Evolutionary conservation across 768 basidiomycete genomes (phyloP).

Genomic region (Ephemerocybe angulata): DNA sequence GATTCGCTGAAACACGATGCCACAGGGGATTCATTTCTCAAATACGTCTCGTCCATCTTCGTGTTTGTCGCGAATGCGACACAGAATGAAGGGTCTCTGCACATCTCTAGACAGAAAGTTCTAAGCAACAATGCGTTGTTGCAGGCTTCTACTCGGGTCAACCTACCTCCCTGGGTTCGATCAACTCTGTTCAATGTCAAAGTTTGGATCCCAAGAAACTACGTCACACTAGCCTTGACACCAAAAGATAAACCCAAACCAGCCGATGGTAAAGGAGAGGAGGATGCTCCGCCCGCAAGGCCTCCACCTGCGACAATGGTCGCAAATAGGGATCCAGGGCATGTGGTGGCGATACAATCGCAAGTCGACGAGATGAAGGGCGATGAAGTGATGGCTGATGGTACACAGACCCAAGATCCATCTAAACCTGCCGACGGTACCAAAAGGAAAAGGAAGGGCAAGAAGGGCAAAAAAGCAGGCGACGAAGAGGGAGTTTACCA

Average conservation of each 20-base stretch:
- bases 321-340: background rate
- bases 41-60: constrained; percentile 71
- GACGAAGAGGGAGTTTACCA: constrained; percentile 28
- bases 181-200: constrained; percentile 66
- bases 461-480: constrained; percentile 29
- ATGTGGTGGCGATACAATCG: background rate
- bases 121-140: constrained; percentile 73
- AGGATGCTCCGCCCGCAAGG: background rate
- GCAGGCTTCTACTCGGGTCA: constrained; percentile 48
- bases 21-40: constrained; percentile 78
- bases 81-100: constrained; percentile 63
- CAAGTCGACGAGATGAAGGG: constrained; percentile 3
- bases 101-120: constrained; percentile 60
- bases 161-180: constrained; percentile 72
- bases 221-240: constrained; percentile 1
- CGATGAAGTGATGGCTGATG: background rate
- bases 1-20: constrained; percentile 5
- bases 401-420: background rate
- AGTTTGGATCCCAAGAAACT: constrained; percentile 32
- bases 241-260: background rate
- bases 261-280: background rate
- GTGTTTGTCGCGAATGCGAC: constrained; percentile 68
- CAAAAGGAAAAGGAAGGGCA: constrained; percentile 28
- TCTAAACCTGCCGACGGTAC: background rate
- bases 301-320: background rate